A percentile compares a stretch with the other conserved stretches of the same genome.
Conservation (phyloP, 768 basidiomycete species). For the Mycena rebaudengoi region DNA sequence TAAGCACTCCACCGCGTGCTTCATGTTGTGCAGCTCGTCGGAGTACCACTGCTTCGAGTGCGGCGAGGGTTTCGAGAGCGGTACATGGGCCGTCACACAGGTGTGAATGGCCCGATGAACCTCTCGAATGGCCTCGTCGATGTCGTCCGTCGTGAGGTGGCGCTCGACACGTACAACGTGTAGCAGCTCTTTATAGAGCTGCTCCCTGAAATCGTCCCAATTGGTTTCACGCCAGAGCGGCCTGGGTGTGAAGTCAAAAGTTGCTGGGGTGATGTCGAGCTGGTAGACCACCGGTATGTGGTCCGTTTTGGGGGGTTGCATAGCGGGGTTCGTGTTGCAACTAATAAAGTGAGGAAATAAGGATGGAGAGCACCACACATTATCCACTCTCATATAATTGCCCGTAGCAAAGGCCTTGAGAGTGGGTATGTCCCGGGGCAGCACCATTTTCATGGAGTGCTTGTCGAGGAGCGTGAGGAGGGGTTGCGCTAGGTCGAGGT, state of each 20-base stretch:
- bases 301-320: slow-evolving; percentile 39
- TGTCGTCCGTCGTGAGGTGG: no score
- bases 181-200: no score
- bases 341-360: slow-evolving; percentile 28
- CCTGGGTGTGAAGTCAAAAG: not conserved
- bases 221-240: slow-evolving; percentile 39
- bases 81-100: no score
- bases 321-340: slow-evolving; percentile 33
- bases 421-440: slow-evolving; percentile 44
- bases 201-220: slow-evolving; percentile 40
- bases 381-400: slow-evolving; percentile 50
- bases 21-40: no score
- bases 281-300: slow-evolving; percentile 48
- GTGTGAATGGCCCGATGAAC: no score
- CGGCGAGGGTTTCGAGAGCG: no score
- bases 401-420: slow-evolving; percentile 36
- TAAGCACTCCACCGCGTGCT: no score
- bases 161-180: no score
- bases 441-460: slow-evolving; percentile 41
- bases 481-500: slow-evolving; percentile 22
- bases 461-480: slow-evolving; percentile 37
- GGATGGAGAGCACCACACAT: slow-evolving; percentile 44
- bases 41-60: no score
- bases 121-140: no score
- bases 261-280: slow-evolving; percentile 29